A percentile compares a stretch with the other conserved stretches of the same genome.
Evolutionary conservation across 768 basidiomycete genomes (phyloP).

Genomic region (Hypsizygus marmoreus): DNA sequence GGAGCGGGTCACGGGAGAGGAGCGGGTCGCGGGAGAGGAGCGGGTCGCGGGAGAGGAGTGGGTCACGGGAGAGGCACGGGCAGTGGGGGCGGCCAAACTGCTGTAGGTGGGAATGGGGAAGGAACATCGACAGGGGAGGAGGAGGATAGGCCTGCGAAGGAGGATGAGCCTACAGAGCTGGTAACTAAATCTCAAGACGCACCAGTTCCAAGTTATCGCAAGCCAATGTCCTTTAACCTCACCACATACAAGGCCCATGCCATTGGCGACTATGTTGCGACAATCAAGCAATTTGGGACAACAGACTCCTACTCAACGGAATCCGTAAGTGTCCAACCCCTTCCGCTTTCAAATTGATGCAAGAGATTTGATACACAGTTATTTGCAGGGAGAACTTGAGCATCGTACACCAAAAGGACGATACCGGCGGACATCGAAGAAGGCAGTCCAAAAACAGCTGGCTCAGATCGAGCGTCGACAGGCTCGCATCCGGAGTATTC

Average conservation of each 20-base stretch:
- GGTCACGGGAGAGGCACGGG: no score
- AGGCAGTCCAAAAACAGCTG: conserved; percentile 23
- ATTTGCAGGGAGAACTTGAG: conserved; percentile 39
- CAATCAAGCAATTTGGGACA: conserved; percentile 12
- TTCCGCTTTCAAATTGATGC: neutral
- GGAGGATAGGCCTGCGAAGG: conserved; percentile 9
- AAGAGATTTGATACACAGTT: no score
- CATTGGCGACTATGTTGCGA: conserved; percentile 21
- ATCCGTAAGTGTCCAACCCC: conserved; percentile 13
- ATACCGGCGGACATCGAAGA: conserved; percentile 28
- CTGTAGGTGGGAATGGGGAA: no score
- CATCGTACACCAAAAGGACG: conserved; percentile 24
- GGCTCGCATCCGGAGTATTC: no score
- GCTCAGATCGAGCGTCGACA: conserved; percentile 7
- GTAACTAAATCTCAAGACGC: no score
- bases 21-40: no score
- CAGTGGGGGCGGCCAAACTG: no score
- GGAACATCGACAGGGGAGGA: neutral
- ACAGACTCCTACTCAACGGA: conserved; percentile 7
- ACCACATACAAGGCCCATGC: conserved; percentile 9
- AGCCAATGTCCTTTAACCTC: no score
- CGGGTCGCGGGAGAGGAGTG: no score
- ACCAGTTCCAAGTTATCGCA: no score
- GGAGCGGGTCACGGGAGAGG: no score
- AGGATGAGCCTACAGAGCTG: no score